Evolutionary conservation across 2,329 filamentous ascomycete genomes (phyloP).

Genomic region (Atkinsonella hypoxylon): DNA sequence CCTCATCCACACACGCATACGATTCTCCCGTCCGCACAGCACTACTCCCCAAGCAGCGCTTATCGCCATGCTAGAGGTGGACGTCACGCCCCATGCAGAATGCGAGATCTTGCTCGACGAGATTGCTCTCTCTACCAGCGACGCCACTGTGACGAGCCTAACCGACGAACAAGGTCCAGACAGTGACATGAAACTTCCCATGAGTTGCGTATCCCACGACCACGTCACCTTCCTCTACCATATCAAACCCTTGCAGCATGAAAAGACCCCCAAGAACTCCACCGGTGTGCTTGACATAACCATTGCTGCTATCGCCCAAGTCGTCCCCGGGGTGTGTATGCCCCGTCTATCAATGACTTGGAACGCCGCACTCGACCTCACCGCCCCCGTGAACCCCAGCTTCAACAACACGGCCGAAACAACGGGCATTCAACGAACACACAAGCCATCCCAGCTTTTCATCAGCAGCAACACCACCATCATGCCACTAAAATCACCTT

Average conservation of each 20-base stretch:
- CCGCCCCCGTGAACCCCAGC: constrained; percentile 49
- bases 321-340: constrained; percentile 43
- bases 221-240: constrained; percentile 66
- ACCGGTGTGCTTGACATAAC: constrained; percentile 44
- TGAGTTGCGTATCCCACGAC: constrained; percentile 57
- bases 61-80: constrained; percentile 60
- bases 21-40: constrained; percentile 54
- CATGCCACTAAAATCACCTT: constrained; percentile 44
- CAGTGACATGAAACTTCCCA: constrained; percentile 34
- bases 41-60: constrained; percentile 47
- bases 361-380: constrained; percentile 59
- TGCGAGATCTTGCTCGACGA: constrained; percentile 52
- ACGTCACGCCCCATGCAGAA: constrained; percentile 59
- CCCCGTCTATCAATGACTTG: constrained; percentile 54
- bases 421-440: constrained; percentile 46
- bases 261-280: constrained; percentile 31
- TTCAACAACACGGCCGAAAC: constrained; percentile 39
- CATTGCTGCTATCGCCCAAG: constrained; percentile 46
- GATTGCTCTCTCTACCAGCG: constrained; percentile 44
- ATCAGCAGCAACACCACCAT: constrained; percentile 41
- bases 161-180: constrained; percentile 27
- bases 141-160: constrained; percentile 47
- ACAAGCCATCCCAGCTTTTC: constrained; percentile 52
- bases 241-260: constrained; percentile 40
- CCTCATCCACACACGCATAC: constrained; percentile 58